Percentiles rank a stretch among this genome's conserved stretches.
Conservation (phyloP, 441 rosid genomes). For the Gossypium schwendimanii region DNA sequence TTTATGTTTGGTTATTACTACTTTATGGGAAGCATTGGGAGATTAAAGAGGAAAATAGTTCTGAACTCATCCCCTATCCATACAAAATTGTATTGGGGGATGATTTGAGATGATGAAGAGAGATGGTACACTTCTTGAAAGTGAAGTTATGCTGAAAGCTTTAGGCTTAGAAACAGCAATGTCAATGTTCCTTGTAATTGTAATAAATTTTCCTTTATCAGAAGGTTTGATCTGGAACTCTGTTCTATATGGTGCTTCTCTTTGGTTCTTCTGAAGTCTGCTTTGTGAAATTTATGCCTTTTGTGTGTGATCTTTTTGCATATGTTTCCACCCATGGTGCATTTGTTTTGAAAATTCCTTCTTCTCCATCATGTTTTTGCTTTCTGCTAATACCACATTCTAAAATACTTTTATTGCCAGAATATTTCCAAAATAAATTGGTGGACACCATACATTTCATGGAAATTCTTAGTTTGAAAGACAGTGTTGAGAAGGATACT, state of each 20-base stretch:
- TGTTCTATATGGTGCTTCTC: background rate
- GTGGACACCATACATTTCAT: slow-evolving; percentile 99
- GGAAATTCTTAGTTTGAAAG: slow-evolving; percentile 94
- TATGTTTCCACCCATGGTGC: background rate
- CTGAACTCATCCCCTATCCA: background rate
- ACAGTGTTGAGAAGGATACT: slow-evolving; percentile 91
- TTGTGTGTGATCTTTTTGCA: background rate
- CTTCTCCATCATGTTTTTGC: slow-evolving; percentile 2
- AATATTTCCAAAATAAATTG: slow-evolving; percentile 97
- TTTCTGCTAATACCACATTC: slow-evolving; percentile 13
- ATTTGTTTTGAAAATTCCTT: background rate
- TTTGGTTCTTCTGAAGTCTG: slow-evolving; percentile 1
- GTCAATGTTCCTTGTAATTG: background rate
- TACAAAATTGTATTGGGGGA: background rate
- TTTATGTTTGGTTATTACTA: background rate
- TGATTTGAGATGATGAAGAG: background rate
- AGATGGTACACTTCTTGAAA: slow-evolving; percentile 6
- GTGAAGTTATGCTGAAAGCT: background rate
- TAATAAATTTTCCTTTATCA: background rate
- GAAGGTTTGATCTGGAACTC: background rate
- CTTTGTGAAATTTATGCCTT: background rate
- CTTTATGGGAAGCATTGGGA: background rate
- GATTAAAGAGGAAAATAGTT: background rate
- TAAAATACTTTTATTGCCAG: slow-evolving; percentile 46
- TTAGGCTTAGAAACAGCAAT: background rate